These are phyloP conservation scores for Coemansia pectinata DNA, from an alignment of 192 early-diverging fungal genomes.

Conservation along the genomic window DNA sequence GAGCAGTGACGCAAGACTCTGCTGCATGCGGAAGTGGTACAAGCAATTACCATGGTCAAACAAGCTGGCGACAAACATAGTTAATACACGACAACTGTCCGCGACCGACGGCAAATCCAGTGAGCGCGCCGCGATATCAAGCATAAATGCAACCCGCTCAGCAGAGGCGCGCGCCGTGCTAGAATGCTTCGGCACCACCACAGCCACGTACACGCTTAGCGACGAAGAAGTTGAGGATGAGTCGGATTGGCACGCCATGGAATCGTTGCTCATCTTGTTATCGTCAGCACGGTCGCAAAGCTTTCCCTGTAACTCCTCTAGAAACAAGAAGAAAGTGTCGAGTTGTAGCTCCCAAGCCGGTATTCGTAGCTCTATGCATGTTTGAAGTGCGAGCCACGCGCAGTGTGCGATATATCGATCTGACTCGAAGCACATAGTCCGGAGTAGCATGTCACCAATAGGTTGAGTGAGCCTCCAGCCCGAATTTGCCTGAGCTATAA, in stretches of 20 bases:
- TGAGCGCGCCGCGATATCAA: conserved; percentile 16
- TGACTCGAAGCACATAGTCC: conserved; percentile 5
- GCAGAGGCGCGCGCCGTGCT: background rate
- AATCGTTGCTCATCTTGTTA: background rate
- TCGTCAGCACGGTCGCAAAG: background rate
- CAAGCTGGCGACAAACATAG: conserved; percentile 6
- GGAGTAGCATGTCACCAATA: conserved; percentile 22
- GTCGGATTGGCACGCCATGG: background rate
- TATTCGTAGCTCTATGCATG: conserved; percentile 17
- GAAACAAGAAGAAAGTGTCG: background rate
- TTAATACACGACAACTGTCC: conserved; percentile 16
- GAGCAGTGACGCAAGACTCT: conserved; percentile 14
- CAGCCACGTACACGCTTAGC: conserved; percentile 6
- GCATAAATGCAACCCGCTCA: conserved; percentile 18
- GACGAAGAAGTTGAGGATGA: background rate
- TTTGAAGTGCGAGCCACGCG: conserved; percentile 10
- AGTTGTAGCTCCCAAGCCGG: conserved; percentile 19
- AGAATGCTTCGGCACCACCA: background rate
- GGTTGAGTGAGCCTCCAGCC: conserved; percentile 35
- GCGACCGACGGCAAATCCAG: conserved; percentile 13
- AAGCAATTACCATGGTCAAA: conserved; percentile 22
- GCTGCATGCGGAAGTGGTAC: conserved; percentile 18
- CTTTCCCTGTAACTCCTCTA: conserved; percentile 23
- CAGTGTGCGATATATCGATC: background rate
- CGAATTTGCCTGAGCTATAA: conserved; percentile 8